Conservation (phyloP, 2,329 filamentous ascomycete genomes). For the Cladosporium austrohemisphaericum region DNA sequence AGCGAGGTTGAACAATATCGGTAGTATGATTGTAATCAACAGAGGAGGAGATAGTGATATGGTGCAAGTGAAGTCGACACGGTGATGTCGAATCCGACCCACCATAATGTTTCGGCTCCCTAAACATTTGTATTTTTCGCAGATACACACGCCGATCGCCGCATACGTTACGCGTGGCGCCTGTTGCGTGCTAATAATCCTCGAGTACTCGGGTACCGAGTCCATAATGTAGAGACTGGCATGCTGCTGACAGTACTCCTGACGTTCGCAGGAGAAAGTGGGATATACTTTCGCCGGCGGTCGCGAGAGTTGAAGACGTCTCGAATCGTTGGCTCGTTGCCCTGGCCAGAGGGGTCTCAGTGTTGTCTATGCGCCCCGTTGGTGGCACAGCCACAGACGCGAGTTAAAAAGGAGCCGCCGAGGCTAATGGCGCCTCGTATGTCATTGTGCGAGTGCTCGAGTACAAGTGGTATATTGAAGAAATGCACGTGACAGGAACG, state of each 20-base stretch:
- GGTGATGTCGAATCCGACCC: too few species aligned
- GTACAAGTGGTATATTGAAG: not conserved
- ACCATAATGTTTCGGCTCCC: too few species aligned
- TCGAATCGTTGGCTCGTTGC: conserved; percentile 8
- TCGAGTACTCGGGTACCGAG: not conserved
- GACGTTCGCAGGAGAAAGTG: not conserved
- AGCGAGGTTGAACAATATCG: too few species aligned
- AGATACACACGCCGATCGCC: too few species aligned
- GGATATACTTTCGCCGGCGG: conserved; percentile 9
- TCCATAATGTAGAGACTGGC: not conserved
- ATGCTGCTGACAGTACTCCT: not conserved
- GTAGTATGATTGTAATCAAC: too few species aligned
- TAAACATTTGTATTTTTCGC: too few species aligned
- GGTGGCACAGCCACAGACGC: conserved; percentile 4
- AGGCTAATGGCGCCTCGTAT: not conserved
- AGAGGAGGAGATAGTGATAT: too few species aligned
- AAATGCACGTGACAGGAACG: not conserved
- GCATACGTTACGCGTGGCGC: too few species aligned
- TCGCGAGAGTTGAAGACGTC: conserved; percentile 9
- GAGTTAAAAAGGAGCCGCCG: too few species aligned
- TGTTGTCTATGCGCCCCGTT: not conserved
- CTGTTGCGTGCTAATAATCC: too few species aligned
- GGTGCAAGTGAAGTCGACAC: too few species aligned
- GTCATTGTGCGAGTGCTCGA: not conserved
- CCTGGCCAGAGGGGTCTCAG: not conserved